These are phyloP conservation scores for Anthracocystis setariae DNA, from an alignment of 1,284 basidiomycete genomes.

Conservation along the genomic window DNA sequence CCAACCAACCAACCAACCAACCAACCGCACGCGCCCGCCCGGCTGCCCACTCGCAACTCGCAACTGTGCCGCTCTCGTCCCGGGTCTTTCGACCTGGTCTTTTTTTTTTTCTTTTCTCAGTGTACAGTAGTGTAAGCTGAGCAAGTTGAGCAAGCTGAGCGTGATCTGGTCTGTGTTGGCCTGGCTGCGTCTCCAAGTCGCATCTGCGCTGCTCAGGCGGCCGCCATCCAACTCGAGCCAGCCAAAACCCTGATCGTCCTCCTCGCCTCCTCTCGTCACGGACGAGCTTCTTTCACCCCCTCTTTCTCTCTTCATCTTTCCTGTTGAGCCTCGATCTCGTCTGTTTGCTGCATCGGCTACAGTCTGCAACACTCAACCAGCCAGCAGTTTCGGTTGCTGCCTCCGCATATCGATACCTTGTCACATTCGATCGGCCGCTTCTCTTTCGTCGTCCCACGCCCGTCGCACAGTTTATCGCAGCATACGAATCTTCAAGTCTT, in stretches of 20 bases:
- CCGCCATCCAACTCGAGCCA: conserved; percentile 1
- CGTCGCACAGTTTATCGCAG: neutral
- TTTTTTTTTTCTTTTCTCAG: no score
- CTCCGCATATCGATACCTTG: neutral
- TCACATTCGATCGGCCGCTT: neutral
- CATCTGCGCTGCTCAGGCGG: conserved; percentile 12
- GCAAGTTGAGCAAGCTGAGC: neutral
- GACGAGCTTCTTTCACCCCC: neutral
- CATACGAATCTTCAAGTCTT: no score
- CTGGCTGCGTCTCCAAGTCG: neutral
- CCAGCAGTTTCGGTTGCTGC: neutral
- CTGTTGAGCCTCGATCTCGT: neutral
- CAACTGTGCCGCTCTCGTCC: neutral
- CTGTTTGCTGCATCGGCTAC: neutral
- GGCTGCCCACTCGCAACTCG: no score
- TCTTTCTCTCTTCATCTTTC: neutral
- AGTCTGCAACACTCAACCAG: neutral
- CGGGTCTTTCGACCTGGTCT: conserved; percentile 10
- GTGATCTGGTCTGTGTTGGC: neutral
- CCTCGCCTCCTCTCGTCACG: neutral
- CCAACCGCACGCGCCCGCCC: neutral
- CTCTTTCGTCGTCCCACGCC: neutral
- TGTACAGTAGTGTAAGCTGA: neutral
- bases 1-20: no score
- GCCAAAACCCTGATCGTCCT: neutral